These are phyloP conservation scores for Fraxinus latifolia DNA, from an alignment of 305 asterid genomes.

Conservation along the genomic window DNA sequence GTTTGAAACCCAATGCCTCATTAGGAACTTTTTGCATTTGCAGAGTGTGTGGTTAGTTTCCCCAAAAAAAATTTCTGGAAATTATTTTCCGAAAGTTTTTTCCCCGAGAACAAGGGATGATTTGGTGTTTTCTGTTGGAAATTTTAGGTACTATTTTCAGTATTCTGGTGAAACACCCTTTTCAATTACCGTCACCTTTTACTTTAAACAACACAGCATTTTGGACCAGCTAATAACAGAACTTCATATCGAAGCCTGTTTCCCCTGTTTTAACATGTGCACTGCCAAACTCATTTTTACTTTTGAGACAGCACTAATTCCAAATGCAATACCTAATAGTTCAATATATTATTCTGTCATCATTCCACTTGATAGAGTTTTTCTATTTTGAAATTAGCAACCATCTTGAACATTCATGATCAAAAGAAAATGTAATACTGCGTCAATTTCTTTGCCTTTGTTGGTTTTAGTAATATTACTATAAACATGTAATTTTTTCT, in stretches of 20 bases:
- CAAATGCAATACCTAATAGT: not conserved
- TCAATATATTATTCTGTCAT: not conserved
- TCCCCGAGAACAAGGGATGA: not conserved
- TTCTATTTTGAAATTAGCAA: not conserved
- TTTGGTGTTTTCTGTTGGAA: not conserved
- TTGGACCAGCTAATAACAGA: not conserved
- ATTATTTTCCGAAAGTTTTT: not conserved
- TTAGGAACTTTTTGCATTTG: not conserved
- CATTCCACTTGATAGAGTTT: not conserved
- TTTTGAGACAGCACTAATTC: not conserved
- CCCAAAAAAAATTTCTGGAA: not conserved
- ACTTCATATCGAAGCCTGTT: not conserved
- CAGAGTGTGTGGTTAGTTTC: not conserved
- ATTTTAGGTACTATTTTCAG: not conserved
- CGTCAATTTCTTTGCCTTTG: not conserved
- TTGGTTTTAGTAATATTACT: not conserved
- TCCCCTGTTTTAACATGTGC: not conserved
- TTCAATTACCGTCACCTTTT: not conserved
- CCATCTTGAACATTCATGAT: not conserved
- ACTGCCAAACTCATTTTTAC: not conserved
- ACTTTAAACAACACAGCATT: not conserved
- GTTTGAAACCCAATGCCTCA: not conserved
- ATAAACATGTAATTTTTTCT: not conserved
- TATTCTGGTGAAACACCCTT: not conserved
- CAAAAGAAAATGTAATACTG: not conserved